Percentiles rank a stretch among this genome's conserved stretches.
Conservation (phyloP, 2,329 filamentous ascomycete genomes). For the Raffaelea ambrosiae region DNA sequence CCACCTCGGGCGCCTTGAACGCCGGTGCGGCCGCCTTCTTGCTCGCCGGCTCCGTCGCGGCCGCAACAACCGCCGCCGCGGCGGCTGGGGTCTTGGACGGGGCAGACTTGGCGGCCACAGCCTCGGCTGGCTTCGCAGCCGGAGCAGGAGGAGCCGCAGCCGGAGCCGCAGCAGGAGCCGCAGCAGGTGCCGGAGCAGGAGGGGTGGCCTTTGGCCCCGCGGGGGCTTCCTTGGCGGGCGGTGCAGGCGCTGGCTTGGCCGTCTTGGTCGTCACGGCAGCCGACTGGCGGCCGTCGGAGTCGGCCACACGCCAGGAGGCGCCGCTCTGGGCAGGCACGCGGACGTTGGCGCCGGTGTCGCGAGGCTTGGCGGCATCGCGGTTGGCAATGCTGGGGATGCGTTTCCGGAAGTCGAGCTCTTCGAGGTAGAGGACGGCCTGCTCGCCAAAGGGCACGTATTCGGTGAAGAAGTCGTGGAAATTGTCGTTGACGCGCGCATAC, state of each 20-base stretch:
- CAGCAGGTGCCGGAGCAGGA: not conserved
- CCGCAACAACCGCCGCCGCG: no score
- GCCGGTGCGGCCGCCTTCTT: conserved; percentile 19
- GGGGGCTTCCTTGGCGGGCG: conserved; percentile 11
- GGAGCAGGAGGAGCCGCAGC: not conserved
- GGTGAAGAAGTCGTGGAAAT: conserved; percentile 97
- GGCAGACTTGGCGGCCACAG: no score
- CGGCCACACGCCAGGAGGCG: conserved; percentile 68
- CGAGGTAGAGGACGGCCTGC: conserved; percentile 87
- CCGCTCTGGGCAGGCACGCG: conserved; percentile 81
- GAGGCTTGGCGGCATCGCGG: conserved; percentile 39
- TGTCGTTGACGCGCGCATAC: conserved; percentile 89
- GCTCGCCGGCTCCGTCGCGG: conserved; percentile 18
- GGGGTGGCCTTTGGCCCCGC: conserved; percentile 3
- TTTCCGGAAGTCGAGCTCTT: conserved; percentile 87
- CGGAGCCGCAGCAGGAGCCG: conserved; percentile 12
- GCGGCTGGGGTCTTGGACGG: no score
- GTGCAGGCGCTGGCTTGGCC: conserved; percentile 15
- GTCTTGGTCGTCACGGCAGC: conserved; percentile 17
- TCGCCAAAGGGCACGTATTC: conserved; percentile 94
- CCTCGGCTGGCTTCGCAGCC: conserved; percentile 10
- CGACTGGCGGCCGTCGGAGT: conserved; percentile 52
- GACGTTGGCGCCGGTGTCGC: conserved; percentile 59
- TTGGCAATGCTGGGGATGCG: conserved; percentile 55
- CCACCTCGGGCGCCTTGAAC: conserved; percentile 52